Conservation (phyloP, 352 stramenopile genomes). For the Thraustochytrium sp. region DNA sequence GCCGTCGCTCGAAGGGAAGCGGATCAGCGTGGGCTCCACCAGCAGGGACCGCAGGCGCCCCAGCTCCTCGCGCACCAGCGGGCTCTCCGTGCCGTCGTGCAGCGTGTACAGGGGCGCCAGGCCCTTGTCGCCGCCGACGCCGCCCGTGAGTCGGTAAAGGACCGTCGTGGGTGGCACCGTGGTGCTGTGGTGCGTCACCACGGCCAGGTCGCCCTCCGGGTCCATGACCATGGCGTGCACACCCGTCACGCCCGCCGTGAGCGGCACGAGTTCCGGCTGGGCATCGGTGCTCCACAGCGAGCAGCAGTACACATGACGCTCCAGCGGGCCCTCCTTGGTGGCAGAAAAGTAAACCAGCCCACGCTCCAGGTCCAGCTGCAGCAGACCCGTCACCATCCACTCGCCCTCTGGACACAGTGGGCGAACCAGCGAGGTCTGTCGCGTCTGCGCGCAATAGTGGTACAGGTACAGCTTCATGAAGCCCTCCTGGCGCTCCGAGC, state of each 20-base stretch:
- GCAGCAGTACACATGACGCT: slow-evolving; percentile 25
- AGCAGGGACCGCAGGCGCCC: neutral
- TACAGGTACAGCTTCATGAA: slow-evolving; percentile 94
- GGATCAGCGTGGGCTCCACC: slow-evolving; percentile 54
- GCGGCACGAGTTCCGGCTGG: neutral
- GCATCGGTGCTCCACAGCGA: neutral
- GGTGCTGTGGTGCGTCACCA: neutral
- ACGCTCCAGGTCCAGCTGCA: neutral
- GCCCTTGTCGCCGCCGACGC: neutral
- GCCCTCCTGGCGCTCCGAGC: slow-evolving; percentile 75
- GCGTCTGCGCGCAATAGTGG: slow-evolving; percentile 50
- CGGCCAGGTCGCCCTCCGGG: slow-evolving; percentile 3
- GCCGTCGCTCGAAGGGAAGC: slow-evolving; percentile 71
- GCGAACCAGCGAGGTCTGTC: neutral
- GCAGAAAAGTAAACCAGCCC: slow-evolving; percentile 15
- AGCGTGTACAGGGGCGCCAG: neutral
- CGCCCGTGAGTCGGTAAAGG: neutral
- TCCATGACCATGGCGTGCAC: slow-evolving; percentile 27
- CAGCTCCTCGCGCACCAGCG: neutral
- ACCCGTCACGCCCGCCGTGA: neutral
- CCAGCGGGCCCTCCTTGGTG: slow-evolving; percentile 15
- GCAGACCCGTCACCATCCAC: slow-evolving; percentile 25
- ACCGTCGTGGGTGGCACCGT: neutral
- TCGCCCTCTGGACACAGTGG: neutral
- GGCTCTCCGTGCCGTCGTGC: neutral